Percentiles rank a stretch among this genome's conserved stretches.
These are phyloP conservation scores for Emmonsia crescens DNA, from an alignment of 2,329 filamentous ascomycete species.

Conservation along the genomic window DNA sequence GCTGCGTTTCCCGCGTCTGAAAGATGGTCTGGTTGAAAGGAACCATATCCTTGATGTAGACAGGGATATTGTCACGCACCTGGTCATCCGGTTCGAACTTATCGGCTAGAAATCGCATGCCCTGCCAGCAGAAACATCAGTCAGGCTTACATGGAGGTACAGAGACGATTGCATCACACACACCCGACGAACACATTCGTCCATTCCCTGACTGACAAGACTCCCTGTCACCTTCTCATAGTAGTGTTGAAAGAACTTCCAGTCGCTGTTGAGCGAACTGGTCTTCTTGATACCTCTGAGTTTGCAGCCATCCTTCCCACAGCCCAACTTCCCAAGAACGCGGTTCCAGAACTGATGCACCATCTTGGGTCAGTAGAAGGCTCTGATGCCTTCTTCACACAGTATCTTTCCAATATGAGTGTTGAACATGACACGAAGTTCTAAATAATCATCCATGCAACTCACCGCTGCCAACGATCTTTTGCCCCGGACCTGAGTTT, in stretches of 20 bases:
- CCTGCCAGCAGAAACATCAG: slow-evolving; percentile 9
- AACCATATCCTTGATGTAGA: slow-evolving; percentile 18
- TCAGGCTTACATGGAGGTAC: slow-evolving; percentile 5
- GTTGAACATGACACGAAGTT: background rate
- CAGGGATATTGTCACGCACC: slow-evolving; percentile 10
- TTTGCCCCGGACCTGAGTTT: slow-evolving; percentile 11
- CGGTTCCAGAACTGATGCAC: slow-evolving; percentile 16
- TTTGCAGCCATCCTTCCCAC: slow-evolving; percentile 7
- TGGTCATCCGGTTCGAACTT: slow-evolving; percentile 13
- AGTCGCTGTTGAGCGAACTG: slow-evolving; percentile 15
- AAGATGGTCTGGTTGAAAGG: slow-evolving; percentile 17
- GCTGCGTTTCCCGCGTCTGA: slow-evolving; percentile 14
- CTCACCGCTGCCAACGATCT: slow-evolving; percentile 13
- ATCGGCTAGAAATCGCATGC: slow-evolving; percentile 13
- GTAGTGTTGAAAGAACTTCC: slow-evolving; percentile 16
- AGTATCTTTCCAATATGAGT: slow-evolving; percentile 12
- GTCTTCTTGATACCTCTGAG: slow-evolving; percentile 13
- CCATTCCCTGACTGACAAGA: slow-evolving; percentile 13
- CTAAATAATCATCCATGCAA: slow-evolving; percentile 2
- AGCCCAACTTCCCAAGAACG: slow-evolving; percentile 14
- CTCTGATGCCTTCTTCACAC: slow-evolving; percentile 13
- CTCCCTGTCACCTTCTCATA: slow-evolving; percentile 12
- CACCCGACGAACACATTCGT: slow-evolving; percentile 11
- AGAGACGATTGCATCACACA: slow-evolving; percentile 3
- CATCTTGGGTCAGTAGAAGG: slow-evolving; percentile 13